A percentile compares a stretch with the other conserved stretches of the same genome.
Conservation (phyloP, 345 rosid species). For the Mercurialis annua region DNA sequence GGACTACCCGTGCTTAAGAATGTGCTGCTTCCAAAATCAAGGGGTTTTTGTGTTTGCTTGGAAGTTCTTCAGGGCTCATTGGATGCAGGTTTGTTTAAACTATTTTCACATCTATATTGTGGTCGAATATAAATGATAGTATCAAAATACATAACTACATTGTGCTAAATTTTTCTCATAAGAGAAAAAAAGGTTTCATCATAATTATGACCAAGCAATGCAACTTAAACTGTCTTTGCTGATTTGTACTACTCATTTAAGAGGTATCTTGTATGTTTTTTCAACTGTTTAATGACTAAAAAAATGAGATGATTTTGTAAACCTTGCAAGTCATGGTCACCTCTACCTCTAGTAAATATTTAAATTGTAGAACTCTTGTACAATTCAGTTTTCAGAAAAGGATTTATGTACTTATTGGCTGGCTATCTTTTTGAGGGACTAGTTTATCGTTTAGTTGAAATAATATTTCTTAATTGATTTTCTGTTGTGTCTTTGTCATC, state of each 20-base stretch:
- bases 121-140: background rate
- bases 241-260: background rate
- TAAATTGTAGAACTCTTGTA: background rate
- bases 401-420: background rate
- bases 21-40: slow-evolving; percentile 73
- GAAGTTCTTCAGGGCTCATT: slow-evolving; percentile 53
- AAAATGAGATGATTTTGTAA: background rate
- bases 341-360: background rate
- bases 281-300: background rate
- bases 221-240: background rate
- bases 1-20: slow-evolving; percentile 70
- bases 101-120: background rate
- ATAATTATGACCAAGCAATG: background rate
- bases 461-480: background rate
- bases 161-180: background rate
- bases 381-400: background rate
- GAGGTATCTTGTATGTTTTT: background rate
- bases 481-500: background rate
- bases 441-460: background rate
- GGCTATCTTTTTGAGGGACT: background rate
- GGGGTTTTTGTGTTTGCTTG: slow-evolving; percentile 64
- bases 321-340: background rate
- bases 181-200: background rate
- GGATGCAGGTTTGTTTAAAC: slow-evolving; percentile 60
- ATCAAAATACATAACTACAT: background rate